A percentile compares a stretch with the other conserved stretches of the same genome.
phyloP scores from a whole-genome alignment of 148 eudicot species.

The Rhododendron williamsianum region DNA sequence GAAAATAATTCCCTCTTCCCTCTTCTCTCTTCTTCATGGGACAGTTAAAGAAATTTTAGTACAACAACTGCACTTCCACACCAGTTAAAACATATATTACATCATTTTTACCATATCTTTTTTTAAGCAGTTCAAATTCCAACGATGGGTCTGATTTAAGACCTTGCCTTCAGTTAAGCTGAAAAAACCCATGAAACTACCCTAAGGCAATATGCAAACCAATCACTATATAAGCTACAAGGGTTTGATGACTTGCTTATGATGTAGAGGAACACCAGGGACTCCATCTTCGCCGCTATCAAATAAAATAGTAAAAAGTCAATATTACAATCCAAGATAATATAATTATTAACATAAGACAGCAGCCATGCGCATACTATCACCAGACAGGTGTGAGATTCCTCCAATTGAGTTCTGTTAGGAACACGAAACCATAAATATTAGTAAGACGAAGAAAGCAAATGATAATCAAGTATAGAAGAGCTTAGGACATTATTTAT shows the following conservation, averaged over 20 bases:
- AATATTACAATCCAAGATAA: slow-evolving; percentile 5
- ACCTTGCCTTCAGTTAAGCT: background rate
- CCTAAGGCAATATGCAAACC: slow-evolving; percentile 25
- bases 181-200: background rate
- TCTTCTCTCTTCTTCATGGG: background rate
- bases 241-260: slow-evolving; percentile 74
- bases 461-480: background rate
- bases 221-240: slow-evolving; percentile 30
- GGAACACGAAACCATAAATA: background rate
- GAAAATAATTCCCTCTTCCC: background rate
- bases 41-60: background rate
- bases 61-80: background rate
- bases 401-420: slow-evolving; percentile 95
- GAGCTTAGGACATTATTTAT: background rate
- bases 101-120: background rate
- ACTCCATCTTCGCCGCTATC: slow-evolving; percentile 86
- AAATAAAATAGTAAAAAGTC: slow-evolving; percentile 14
- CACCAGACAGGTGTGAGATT: slow-evolving; percentile 81
- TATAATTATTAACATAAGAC: background rate
- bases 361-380: slow-evolving; percentile 19
- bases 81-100: background rate
- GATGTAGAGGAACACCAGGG: slow-evolving; percentile 95
- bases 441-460: background rate
- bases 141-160: background rate
- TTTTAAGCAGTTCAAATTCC: background rate